A percentile compares a stretch with the other conserved stretches of the same genome.
These are phyloP conservation scores for Boletellus ananiceps DNA, from an alignment of 768 basidiomycete genomes.

Conservation along the genomic window DNA sequence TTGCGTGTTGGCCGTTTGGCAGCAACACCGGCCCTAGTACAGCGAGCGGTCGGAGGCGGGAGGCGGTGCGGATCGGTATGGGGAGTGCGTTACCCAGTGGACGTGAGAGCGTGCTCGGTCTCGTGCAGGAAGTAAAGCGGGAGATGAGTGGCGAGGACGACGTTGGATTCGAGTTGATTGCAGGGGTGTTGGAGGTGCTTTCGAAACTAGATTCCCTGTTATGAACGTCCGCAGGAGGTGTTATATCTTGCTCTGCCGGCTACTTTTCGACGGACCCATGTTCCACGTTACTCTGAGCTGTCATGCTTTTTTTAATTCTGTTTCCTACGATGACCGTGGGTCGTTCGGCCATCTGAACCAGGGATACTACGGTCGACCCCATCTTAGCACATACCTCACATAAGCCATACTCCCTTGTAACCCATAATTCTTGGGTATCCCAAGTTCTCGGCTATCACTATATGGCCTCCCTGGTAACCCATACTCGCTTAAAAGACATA, in stretches of 20 bases:
- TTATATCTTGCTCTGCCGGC: background rate
- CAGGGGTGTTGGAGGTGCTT: constrained; percentile 90
- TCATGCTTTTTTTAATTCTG: constrained; percentile 7
- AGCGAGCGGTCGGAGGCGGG: constrained; percentile 38
- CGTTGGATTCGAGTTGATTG: constrained; percentile 83
- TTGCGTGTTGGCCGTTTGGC: constrained; percentile 86
- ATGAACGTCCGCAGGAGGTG: constrained; percentile 13
- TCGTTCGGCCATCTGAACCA: too few relatives aligned
- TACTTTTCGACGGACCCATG: background rate
- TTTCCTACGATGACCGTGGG: too few relatives aligned
- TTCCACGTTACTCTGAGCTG: background rate
- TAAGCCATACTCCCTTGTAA: too few relatives aligned
- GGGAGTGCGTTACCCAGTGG: constrained; percentile 50
- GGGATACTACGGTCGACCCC: too few relatives aligned
- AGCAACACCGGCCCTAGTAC: constrained; percentile 33
- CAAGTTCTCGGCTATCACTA: too few relatives aligned
- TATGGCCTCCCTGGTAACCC: too few relatives aligned
- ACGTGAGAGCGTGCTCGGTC: constrained; percentile 65
- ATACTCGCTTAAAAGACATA: too few relatives aligned
- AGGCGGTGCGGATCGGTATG: constrained; percentile 48
- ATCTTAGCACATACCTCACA: too few relatives aligned
- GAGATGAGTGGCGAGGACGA: constrained; percentile 76
- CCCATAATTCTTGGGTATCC: too few relatives aligned
- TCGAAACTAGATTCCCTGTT: constrained; percentile 78
- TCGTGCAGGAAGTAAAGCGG: constrained; percentile 68